phyloP scores from a whole-genome alignment of 305 asterid species.

The Euphrasia arctica region DNA sequence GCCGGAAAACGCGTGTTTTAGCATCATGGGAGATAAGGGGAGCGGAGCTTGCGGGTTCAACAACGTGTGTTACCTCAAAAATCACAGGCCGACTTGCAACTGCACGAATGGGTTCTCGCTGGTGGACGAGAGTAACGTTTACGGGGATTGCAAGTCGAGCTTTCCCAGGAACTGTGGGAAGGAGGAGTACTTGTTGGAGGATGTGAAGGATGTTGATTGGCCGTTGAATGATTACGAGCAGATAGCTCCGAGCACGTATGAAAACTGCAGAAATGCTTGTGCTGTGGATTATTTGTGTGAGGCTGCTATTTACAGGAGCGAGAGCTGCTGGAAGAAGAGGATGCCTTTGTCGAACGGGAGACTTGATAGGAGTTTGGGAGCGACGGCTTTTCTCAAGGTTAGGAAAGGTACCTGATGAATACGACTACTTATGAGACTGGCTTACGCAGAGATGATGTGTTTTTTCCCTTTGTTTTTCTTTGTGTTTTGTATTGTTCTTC shows the following conservation, averaged over 20 bases:
- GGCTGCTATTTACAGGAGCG: conserved; percentile 31
- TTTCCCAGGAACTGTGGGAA: conserved; percentile 29
- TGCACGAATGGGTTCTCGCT: conserved; percentile 44
- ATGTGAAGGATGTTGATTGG: conserved; percentile 32
- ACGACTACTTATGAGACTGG: too few species aligned
- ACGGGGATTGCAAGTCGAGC: conserved; percentile 42
- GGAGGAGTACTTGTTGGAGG: conserved; percentile 19
- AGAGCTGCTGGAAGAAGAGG: conserved; percentile 54
- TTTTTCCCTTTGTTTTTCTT: too few species aligned
- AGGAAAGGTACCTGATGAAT: conserved; percentile 18
- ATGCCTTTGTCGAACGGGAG: conserved; percentile 56
- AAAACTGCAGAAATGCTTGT: conserved; percentile 29
- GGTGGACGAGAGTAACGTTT: conserved; percentile 35
- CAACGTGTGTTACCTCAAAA: conserved; percentile 38
- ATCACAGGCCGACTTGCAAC: conserved; percentile 37
- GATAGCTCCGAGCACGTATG: conserved; percentile 9
- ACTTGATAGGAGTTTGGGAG: conserved; percentile 4
- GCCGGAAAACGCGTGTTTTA: conserved; percentile 41
- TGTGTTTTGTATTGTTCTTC: too few species aligned
- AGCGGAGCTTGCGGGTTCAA: conserved; percentile 65
- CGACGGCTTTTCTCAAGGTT: conserved; percentile 42
- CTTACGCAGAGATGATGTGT: too few species aligned
- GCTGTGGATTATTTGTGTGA: conserved; percentile 47
- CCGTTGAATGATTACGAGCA: conserved; percentile 27
- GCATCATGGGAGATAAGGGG: conserved; percentile 14